phyloP scores from a whole-genome alignment of 176 grass and related monocot genomes.

The Metroxylon sagu region DNA sequence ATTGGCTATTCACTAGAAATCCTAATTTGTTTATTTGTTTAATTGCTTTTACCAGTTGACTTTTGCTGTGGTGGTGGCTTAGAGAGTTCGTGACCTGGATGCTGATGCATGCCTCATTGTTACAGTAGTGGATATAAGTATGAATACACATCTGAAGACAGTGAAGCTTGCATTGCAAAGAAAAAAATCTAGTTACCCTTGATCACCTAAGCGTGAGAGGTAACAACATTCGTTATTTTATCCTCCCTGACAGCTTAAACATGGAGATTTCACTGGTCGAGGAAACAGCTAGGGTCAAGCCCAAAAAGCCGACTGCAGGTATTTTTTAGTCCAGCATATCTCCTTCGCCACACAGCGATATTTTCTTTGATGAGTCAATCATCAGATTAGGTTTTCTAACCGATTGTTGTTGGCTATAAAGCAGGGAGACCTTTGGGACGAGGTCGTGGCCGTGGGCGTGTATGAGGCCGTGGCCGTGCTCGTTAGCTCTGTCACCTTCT shows the following conservation, averaged over 20 bases:
- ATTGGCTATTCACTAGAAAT: too few relatives aligned
- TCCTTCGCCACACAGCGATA: neutral
- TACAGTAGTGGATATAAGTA: conserved; percentile 85
- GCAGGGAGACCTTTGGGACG: conserved; percentile 69
- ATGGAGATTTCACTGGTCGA: conserved; percentile 83
- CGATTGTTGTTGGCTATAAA: conserved; percentile 4
- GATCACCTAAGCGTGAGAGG: conserved; percentile 89
- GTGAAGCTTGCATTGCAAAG: conserved; percentile 91
- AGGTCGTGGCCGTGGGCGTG: conserved; percentile 67
- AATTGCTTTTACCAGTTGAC: too few relatives aligned
- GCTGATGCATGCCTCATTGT: neutral
- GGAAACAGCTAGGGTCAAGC: conserved; percentile 73
- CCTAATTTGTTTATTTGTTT: too few relatives aligned
- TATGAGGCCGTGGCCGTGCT: conserved; percentile 52
- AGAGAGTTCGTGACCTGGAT: too few relatives aligned
- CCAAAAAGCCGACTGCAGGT: conserved; percentile 84
- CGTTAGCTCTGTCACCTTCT: conserved; percentile 32
- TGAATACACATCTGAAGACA: conserved; percentile 85
- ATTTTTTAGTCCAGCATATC: conserved; percentile 2
- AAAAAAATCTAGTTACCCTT: conserved; percentile 77
- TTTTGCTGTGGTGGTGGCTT: too few relatives aligned
- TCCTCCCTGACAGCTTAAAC: conserved; percentile 91
- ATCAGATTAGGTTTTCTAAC: conserved; percentile 3
- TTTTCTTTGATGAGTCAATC: neutral
- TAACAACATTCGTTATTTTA: conserved; percentile 92